Conservation (phyloP, 2,329 filamentous ascomycete species). For the Aspergillus chevalieri region DNA sequence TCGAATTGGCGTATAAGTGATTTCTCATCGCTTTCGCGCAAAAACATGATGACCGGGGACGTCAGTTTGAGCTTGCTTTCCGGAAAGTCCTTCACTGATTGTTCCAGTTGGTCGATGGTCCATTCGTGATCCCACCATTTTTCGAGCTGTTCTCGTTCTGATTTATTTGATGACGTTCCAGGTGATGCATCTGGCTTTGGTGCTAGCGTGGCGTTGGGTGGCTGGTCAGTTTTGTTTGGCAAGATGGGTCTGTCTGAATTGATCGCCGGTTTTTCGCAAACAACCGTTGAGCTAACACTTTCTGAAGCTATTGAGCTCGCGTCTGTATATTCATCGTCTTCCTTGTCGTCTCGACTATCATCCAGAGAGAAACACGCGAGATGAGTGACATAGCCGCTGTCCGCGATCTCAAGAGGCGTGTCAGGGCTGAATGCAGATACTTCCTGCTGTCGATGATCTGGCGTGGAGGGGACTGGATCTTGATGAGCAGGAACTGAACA, state of each 20-base stretch:
- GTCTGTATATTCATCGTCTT: slow-evolving; percentile 24
- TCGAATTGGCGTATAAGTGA: slow-evolving; percentile 28
- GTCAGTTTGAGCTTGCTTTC: slow-evolving; percentile 30
- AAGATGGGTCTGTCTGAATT: slow-evolving; percentile 12
- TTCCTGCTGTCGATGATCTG: slow-evolving; percentile 29
- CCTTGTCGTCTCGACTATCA: slow-evolving; percentile 18
- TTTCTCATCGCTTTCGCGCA: slow-evolving; percentile 33
- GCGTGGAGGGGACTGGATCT: slow-evolving; percentile 27
- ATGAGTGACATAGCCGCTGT: slow-evolving; percentile 29
- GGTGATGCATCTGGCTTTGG: slow-evolving; percentile 12
- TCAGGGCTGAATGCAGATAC: slow-evolving; percentile 37
- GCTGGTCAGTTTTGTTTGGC: slow-evolving; percentile 14
- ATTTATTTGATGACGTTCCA: slow-evolving; percentile 14
- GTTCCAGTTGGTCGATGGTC: slow-evolving; percentile 34
- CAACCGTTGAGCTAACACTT: slow-evolving; percentile 20
- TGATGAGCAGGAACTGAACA: slow-evolving; percentile 18
- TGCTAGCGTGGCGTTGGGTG: slow-evolving; percentile 12
- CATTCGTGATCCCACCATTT: slow-evolving; percentile 36
- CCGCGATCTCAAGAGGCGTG: slow-evolving; percentile 30
- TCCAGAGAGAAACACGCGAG: slow-evolving; percentile 21
- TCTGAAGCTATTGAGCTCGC: slow-evolving; percentile 22
- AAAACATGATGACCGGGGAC: slow-evolving; percentile 34
- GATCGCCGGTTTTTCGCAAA: slow-evolving; percentile 16
- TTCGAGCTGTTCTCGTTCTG: slow-evolving; percentile 23
- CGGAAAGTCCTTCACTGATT: slow-evolving; percentile 31